A percentile compares a stretch with the other conserved stretches of the same genome.
Evolutionary conservation across 2,329 filamentous ascomycete genomes (phyloP).

Genomic region (Escovopsis sp.): DNA sequence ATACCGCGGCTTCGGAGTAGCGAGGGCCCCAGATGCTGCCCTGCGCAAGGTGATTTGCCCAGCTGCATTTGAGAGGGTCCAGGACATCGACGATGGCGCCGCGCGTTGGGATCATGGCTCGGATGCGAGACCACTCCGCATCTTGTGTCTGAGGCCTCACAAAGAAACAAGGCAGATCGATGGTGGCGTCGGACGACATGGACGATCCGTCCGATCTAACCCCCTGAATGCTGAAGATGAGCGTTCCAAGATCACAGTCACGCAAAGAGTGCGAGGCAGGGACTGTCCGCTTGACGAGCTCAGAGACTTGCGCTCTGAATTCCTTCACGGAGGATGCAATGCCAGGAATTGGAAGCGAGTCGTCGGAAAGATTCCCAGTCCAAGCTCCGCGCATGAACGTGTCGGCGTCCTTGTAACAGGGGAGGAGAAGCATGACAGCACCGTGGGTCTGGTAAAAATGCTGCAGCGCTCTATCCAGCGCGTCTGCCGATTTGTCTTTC

Average conservation of each 20-base stretch:
- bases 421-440: constrained; percentile 1
- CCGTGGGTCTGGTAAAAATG: not conserved
- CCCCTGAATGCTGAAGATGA: constrained; percentile 9
- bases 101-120: constrained; percentile 8
- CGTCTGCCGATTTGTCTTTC: not conserved
- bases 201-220: not conserved
- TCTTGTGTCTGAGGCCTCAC: constrained; percentile 7
- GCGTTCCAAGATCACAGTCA: not conserved
- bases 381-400: not conserved
- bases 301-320: constrained; percentile 1
- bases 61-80: constrained; percentile 5
- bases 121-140: constrained; percentile 11
- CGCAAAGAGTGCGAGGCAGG: not conserved
- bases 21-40: constrained; percentile 12
- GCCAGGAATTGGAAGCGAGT: not conserved
- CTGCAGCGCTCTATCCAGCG: not conserved
- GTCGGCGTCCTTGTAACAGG: constrained; percentile 2
- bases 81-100: constrained; percentile 5
- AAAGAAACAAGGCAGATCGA: constrained; percentile 7
- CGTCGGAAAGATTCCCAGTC: not conserved
- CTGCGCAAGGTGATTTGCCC: constrained; percentile 7
- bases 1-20: too few relatives aligned
- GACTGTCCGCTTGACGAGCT: constrained; percentile 3
- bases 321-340: constrained; percentile 2
- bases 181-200: constrained; percentile 1